Evolutionary conservation across 2,329 filamentous ascomycete species (phyloP), one percentile per base, ranked within the genome.

Genomic region (Ilyonectria robusta): DNA sequence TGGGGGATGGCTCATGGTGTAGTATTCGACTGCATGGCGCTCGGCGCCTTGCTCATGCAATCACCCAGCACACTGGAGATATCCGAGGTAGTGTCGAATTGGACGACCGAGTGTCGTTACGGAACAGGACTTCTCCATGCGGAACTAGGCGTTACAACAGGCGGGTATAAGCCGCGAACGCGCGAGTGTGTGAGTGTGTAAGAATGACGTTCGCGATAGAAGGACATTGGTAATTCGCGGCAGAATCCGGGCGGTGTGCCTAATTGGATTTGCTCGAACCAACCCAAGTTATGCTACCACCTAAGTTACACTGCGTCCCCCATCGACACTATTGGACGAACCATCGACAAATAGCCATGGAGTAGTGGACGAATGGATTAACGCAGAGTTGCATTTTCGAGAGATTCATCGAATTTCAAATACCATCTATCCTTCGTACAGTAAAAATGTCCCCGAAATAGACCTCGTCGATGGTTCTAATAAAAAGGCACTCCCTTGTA

Each of bases 1-100:
- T 62, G 75, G 73, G 58, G 72, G 75, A 50, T 70, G 75, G 60
- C 71, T 77, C 76, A 78, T 78, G 65, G 64, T 69, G 55, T 54
- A 55, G 47, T 61, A 61, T 68, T 62, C 62, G 53, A 42, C 53
- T 35, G 62, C 73, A 76, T 76, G 62, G 44, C 61, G 54, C 31
- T 62, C 37, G 57, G 29, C 57, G 23, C 53, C 51, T 33, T 33
- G 29, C 23, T 51, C 53, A 59, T 54, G 21, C 47, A 58, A 47
- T 62, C 62, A 63, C 51, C 13, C 47, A 26, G 47, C 40, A 23
- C 19, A 68, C 23, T 15, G 54, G 4, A 33, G 29, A 47, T 51
- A 46, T 40, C 35, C 33, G 40, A 33, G 31, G 50, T 40, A 47
- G 59, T 9, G 59, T 46, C 26, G 44, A 44, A 23, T 53, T 55